phyloP scores from a whole-genome alignment of 140 eudicot genomes.

The Ambrosia hybrid region DNA sequence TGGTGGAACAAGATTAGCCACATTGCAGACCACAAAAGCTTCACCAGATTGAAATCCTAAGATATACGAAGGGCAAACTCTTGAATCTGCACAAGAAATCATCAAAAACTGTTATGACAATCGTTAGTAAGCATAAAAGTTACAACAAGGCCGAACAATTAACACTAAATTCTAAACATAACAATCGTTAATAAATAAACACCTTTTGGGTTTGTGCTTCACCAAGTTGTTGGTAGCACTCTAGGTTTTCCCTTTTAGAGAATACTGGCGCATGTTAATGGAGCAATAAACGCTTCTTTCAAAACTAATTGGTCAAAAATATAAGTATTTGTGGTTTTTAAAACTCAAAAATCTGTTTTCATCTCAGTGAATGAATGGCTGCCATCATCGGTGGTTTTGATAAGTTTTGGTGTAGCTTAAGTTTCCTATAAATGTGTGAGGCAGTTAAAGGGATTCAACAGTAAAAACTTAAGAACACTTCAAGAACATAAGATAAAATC shows the following conservation, averaged over 20 bases:
- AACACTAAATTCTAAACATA: background rate
- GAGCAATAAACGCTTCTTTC: background rate
- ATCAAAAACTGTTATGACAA: constrained; percentile 71
- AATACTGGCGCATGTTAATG: background rate
- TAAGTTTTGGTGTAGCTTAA: constrained; percentile 23
- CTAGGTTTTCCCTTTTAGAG: constrained; percentile 69
- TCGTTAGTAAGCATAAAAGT: constrained; percentile 37
- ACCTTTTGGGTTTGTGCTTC: constrained; percentile 91
- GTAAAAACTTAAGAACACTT: no score
- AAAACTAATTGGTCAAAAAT: background rate
- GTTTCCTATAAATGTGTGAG: constrained; percentile 41
- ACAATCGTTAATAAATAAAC: constrained; percentile 3
- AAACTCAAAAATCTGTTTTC: constrained; percentile 67
- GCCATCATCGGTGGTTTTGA: constrained; percentile 35
- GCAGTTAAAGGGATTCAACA: background rate
- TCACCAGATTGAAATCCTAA: constrained; percentile 97
- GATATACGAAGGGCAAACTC: constrained; percentile 89
- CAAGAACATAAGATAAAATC: no score
- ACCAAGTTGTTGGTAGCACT: constrained; percentile 66
- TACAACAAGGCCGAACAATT: background rate
- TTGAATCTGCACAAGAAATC: constrained; percentile 92
- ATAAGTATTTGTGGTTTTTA: constrained; percentile 64
- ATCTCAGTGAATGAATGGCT: constrained; percentile 53
- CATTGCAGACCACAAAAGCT: constrained; percentile 51
- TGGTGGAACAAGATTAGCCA: no score